These are phyloP conservation scores for Musa schizocarpa DNA, from an alignment of 176 grass and related monocot genomes.

Conservation along the genomic window DNA sequence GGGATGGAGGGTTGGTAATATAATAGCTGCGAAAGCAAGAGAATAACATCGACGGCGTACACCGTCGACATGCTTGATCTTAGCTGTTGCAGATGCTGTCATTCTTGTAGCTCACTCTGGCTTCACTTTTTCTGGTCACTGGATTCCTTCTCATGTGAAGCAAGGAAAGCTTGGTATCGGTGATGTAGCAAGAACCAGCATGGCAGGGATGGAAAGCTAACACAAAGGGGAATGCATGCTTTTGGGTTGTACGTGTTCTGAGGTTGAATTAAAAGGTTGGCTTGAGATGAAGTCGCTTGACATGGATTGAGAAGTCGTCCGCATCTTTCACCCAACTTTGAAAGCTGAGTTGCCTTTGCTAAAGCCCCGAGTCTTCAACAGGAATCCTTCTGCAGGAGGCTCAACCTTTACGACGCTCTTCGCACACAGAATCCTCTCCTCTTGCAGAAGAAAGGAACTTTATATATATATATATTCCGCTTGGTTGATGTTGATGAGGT, in stretches of 20 bases:
- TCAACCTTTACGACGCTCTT: too few species aligned
- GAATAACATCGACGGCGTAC: neutral
- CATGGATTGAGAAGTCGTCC: too few species aligned
- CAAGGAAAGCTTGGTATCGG: constrained; percentile 64
- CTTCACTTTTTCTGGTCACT: constrained; percentile 30
- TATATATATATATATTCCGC: too few species aligned
- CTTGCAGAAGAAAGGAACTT: too few species aligned
- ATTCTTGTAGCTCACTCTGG: constrained; percentile 17
- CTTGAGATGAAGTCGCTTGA: too few species aligned
- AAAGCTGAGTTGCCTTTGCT: too few species aligned
- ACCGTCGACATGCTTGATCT: neutral
- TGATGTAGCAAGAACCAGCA: neutral
- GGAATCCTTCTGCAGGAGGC: too few species aligned
- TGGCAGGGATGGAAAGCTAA: neutral
- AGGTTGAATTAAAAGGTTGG: neutral
- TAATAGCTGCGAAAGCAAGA: neutral
- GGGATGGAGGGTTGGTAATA: too few species aligned
- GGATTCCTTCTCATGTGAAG: constrained; percentile 60
- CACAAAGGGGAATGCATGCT: neutral
- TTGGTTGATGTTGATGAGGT: too few species aligned
- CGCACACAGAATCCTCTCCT: too few species aligned
- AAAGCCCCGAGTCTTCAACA: too few species aligned
- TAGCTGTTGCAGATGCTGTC: constrained; percentile 66
- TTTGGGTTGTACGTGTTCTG: neutral
- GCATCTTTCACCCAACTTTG: too few species aligned